phyloP scores from a whole-genome alignment of 208 protist genomes.

The Crithidia thermophila region DNA sequence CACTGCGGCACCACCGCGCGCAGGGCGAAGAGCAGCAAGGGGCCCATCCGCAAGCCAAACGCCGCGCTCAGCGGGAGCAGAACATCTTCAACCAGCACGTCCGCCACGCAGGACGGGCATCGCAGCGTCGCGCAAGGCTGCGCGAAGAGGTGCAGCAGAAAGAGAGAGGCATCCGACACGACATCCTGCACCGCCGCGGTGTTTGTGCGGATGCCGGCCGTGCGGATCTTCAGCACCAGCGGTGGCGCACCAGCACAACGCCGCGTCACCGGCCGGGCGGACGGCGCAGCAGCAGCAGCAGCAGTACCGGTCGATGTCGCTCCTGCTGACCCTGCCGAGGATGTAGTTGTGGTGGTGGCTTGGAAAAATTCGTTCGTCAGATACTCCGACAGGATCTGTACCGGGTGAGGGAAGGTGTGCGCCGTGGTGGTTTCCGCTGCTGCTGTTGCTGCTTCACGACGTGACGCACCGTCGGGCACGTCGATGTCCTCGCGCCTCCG shows the following conservation, averaged over 20 bases:
- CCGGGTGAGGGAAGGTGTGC: conserved; percentile 3
- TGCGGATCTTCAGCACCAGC: conserved; percentile 23
- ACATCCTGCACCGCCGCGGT: conserved; percentile 39
- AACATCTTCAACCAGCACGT: conserved; percentile 43
- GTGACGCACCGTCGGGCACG: too few species aligned
- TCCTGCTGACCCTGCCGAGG: neutral
- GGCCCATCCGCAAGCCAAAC: conserved; percentile 45
- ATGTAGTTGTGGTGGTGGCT: too few species aligned
- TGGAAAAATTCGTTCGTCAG: conserved; percentile 29
- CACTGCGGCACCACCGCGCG: conserved; percentile 36
- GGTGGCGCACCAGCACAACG: conserved; percentile 8
- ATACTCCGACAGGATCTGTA: conserved; percentile 6
- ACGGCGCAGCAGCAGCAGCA: neutral
- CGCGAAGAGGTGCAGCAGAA: conserved; percentile 67
- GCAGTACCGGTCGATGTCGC: neutral
- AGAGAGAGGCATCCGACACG: conserved; percentile 57
- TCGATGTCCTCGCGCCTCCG: neutral
- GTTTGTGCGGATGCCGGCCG: conserved; percentile 14
- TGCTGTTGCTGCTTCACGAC: neutral
- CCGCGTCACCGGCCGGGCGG: too few species aligned
- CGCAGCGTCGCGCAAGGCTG: conserved; percentile 65
- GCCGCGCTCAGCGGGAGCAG: conserved; percentile 43
- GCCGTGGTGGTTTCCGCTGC: neutral
- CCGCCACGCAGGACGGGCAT: conserved; percentile 29
- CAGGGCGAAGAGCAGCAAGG: conserved; percentile 51